Conservation (phyloP, 768 basidiomycete species). For the Lactarius evosmus region DNA sequence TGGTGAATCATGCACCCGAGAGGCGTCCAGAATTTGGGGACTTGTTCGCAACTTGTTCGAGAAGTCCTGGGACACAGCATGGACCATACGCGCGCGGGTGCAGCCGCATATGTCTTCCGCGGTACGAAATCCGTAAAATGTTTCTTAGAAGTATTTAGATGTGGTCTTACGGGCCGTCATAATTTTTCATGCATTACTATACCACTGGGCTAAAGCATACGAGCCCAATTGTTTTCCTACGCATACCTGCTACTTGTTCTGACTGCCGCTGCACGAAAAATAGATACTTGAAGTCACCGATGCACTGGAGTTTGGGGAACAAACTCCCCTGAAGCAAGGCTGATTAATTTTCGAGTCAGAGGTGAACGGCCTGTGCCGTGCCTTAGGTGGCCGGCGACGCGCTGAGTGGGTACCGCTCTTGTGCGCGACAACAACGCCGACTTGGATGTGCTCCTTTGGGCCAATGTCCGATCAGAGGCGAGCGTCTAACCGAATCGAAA, state of each 20-base stretch:
- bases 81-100: too few species aligned
- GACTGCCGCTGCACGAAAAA: too few species aligned
- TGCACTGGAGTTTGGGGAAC: background rate
- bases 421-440: background rate
- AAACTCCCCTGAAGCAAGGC: too few species aligned
- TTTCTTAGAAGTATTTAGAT: background rate
- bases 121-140: background rate
- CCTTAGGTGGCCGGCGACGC: background rate
- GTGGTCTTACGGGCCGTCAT: background rate
- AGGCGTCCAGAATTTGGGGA: too few species aligned
- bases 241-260: background rate
- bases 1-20: too few species aligned
- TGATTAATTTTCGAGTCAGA: too few species aligned
- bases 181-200: background rate
- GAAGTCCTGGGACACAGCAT: too few species aligned
- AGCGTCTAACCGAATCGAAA: background rate
- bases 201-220: background rate
- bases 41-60: too few species aligned
- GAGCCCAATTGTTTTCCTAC: background rate
- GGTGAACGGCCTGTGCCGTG: too few species aligned
- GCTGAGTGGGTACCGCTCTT: too few species aligned
- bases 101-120: background rate
- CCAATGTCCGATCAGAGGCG: background rate
- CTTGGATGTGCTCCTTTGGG: background rate
- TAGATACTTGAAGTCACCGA: background rate